phyloP scores from a whole-genome alignment of 2,329 filamentous ascomycete genomes.

The Aspergillus alliaceus region DNA sequence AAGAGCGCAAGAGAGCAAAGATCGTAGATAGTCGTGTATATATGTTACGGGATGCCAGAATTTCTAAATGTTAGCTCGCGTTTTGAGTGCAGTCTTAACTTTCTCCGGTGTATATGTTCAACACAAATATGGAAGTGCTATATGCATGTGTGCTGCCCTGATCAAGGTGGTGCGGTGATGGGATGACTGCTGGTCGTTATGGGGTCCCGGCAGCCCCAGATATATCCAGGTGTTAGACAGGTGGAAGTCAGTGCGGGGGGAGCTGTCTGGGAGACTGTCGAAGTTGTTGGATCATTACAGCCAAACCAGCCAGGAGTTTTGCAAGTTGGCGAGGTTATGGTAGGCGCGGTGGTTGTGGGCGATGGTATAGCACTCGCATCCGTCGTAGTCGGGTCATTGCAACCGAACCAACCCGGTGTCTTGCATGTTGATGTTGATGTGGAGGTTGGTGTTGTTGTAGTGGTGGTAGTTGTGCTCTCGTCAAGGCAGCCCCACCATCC shows the following conservation, averaged over 20 bases:
- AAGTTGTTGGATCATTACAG: constrained; percentile 28
- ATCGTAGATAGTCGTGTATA: background rate
- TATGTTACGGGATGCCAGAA: background rate
- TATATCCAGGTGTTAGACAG: constrained; percentile 55
- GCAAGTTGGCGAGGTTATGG: constrained; percentile 25
- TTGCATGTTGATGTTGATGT: constrained; percentile 40
- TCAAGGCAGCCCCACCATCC: constrained; percentile 79
- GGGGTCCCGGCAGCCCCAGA: constrained; percentile 57
- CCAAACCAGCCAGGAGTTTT: constrained; percentile 37
- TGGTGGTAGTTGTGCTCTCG: constrained; percentile 44
- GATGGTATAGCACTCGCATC: constrained; percentile 17
- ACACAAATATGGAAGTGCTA: background rate
- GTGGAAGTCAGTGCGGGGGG: constrained; percentile 19
- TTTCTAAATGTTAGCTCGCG: background rate
- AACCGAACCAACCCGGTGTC: constrained; percentile 47
- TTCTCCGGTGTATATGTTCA: background rate
- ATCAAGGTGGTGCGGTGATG: constrained; percentile 26
- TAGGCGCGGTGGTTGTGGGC: constrained; percentile 17
- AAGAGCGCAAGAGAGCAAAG: background rate
- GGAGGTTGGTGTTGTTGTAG: constrained; percentile 34
- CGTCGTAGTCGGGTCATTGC: constrained; percentile 37
- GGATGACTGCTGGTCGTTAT: constrained; percentile 29
- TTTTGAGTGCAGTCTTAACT: background rate
- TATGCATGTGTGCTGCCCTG: background rate
- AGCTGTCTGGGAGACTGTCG: constrained; percentile 12